phyloP scores from a whole-genome alignment of 2,329 filamentous ascomycete species.

The Colletotrichum liaoningense region DNA sequence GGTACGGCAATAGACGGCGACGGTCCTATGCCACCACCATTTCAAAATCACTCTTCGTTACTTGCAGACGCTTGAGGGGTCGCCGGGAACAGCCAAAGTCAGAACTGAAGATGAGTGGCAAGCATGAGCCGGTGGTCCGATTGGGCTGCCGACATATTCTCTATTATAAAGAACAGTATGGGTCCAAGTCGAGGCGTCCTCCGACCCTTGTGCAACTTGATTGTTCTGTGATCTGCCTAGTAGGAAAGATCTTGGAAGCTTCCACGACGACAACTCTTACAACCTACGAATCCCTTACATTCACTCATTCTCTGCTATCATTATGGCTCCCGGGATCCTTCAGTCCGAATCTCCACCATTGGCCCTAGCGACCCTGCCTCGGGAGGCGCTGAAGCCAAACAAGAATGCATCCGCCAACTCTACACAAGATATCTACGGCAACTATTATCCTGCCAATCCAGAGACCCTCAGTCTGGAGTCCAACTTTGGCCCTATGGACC shows the following conservation, averaged over 20 bases:
- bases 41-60: background rate
- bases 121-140: too few species aligned
- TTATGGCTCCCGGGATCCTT: constrained; percentile 11
- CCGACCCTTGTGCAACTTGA: too few species aligned
- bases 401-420: background rate
- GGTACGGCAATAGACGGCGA: constrained; percentile 15
- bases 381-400: background rate
- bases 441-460: background rate
- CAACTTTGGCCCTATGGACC: background rate
- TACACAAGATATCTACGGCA: constrained; percentile 2
- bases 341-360: constrained; percentile 1
- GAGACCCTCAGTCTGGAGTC: background rate
- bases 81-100: too few species aligned
- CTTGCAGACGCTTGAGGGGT: too few species aligned
- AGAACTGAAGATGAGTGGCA: too few species aligned
- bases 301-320: background rate
- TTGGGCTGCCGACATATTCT: too few species aligned
- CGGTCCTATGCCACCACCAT: background rate
- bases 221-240: too few species aligned
- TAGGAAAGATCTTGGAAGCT: too few species aligned
- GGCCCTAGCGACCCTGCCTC: constrained; percentile 1
- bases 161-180: too few species aligned
- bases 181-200: too few species aligned
- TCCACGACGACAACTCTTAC: too few species aligned
- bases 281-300: background rate